These are phyloP conservation scores for Neofusicoccum ribis DNA, from an alignment of 2,329 filamentous ascomycete species.

Conservation along the genomic window DNA sequence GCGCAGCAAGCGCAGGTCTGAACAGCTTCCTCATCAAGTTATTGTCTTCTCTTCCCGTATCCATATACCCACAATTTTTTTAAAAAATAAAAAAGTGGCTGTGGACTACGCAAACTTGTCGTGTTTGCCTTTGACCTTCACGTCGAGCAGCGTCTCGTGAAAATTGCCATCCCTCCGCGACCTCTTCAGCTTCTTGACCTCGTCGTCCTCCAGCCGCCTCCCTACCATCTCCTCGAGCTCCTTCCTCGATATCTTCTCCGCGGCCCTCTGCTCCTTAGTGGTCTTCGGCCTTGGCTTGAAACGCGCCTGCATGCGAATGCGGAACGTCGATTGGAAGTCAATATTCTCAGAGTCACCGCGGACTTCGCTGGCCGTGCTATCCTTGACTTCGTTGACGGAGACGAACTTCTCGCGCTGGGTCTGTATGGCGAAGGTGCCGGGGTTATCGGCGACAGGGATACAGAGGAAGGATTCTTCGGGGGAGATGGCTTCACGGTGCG, in stretches of 20 bases:
- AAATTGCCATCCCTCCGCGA: conserved; percentile 86
- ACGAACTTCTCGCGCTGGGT: conserved; percentile 72
- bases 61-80: not conserved
- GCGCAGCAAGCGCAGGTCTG: not conserved
- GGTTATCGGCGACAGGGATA: conserved; percentile 62
- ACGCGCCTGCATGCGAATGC: conserved; percentile 89
- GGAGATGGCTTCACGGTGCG: conserved; percentile 77
- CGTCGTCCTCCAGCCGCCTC: conserved; percentile 74
- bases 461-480: conserved; percentile 78
- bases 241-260: conserved; percentile 80
- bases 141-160: conserved; percentile 79
- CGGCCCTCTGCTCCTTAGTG: conserved; percentile 78
- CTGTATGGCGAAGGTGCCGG: conserved; percentile 73
- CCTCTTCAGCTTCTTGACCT: conserved; percentile 79
- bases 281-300: conserved; percentile 85
- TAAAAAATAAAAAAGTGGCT: not conserved
- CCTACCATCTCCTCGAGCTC: conserved; percentile 83
- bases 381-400: conserved; percentile 49
- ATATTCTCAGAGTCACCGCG: conserved; percentile 72
- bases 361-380: conserved; percentile 53
- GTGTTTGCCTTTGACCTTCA: conserved; percentile 91
- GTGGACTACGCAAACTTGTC: conserved; percentile 67
- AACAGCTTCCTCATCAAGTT: not conserved
- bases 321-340: conserved; percentile 69
- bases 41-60: not conserved